phyloP scores from a whole-genome alignment of 2,329 filamentous ascomycete species.

The Sclerotinia minor region DNA sequence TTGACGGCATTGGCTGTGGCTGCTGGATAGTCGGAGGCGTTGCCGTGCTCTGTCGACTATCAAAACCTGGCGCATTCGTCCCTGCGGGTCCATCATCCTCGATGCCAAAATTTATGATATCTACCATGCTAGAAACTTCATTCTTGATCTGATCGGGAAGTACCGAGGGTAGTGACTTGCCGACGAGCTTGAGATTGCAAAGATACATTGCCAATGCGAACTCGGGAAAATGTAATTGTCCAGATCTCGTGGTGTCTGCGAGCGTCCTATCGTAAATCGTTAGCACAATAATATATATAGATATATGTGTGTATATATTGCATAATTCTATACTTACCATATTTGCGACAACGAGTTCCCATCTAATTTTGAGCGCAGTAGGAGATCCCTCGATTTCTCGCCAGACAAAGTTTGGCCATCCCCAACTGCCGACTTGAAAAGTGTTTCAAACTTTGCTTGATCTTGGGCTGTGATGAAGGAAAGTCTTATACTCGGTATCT shows the following conservation, averaged over 20 bases:
- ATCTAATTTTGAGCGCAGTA: slow-evolving; percentile 83
- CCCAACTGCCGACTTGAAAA: slow-evolving; percentile 94
- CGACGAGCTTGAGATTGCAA: slow-evolving; percentile 89
- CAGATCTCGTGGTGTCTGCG: slow-evolving; percentile 92
- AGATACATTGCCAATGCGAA: slow-evolving; percentile 98
- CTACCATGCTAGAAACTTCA: slow-evolving; percentile 98
- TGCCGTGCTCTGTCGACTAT: slow-evolving; percentile 52
- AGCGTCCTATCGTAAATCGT: slow-evolving; percentile 64
- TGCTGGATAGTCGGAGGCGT: slow-evolving; percentile 61
- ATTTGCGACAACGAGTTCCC: slow-evolving; percentile 89
- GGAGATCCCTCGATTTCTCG: slow-evolving; percentile 86
- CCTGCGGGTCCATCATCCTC: slow-evolving; percentile 65
- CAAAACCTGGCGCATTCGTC: slow-evolving; percentile 72
- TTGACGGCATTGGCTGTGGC: slow-evolving; percentile 74
- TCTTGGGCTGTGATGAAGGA: slow-evolving; percentile 96
- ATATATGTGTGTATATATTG: neutral
- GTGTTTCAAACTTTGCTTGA: slow-evolving; percentile 93
- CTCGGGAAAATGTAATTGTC: slow-evolving; percentile 94
- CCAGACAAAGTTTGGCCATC: slow-evolving; percentile 82
- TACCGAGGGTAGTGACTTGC: slow-evolving; percentile 71
- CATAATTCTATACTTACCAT: slow-evolving; percentile 59
- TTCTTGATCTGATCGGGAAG: slow-evolving; percentile 89
- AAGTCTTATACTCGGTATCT: slow-evolving; percentile 89
- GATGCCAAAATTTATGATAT: slow-evolving; percentile 95
- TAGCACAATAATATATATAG: slow-evolving; percentile 27